Evolutionary conservation across 768 basidiomycete species (phyloP).

Genomic region (Termitomyces eurrhizus): DNA sequence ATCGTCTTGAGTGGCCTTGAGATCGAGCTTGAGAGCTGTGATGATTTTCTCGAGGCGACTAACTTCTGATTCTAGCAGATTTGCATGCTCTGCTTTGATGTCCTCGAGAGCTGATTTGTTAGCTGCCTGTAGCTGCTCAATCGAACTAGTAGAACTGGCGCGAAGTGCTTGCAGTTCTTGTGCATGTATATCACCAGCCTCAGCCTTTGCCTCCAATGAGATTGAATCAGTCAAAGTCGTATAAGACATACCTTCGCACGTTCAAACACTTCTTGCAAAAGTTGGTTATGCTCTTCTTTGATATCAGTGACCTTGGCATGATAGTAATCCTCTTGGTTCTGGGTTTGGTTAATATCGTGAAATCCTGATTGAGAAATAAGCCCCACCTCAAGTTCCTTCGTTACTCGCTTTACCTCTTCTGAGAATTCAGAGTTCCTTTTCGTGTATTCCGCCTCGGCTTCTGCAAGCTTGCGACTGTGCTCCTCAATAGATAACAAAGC

Average conservation of each 20-base stretch:
- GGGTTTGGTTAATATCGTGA: constrained; percentile 9
- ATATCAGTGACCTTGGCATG: constrained; percentile 61
- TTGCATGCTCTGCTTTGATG: constrained; percentile 61
- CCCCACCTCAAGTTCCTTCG: constrained; percentile 62
- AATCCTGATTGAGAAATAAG: background rate
- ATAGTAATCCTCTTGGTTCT: constrained; percentile 73
- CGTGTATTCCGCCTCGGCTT: constrained; percentile 46
- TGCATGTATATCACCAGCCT: constrained; percentile 66
- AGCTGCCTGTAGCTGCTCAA: constrained; percentile 63
- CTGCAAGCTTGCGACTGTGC: constrained; percentile 46
- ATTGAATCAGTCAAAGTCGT: background rate
- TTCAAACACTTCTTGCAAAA: constrained; percentile 68
- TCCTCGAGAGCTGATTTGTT: constrained; percentile 59
- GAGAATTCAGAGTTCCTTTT: constrained; percentile 49
- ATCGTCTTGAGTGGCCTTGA: constrained; percentile 84
- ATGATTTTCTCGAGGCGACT: constrained; percentile 61
- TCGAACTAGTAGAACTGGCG: constrained; percentile 56
- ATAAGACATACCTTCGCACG: constrained; percentile 61
- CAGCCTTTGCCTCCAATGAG: constrained; percentile 39
- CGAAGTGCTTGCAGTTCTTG: constrained; percentile 72
- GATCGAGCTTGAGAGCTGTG: constrained; percentile 57
- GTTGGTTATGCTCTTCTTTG: constrained; percentile 57
- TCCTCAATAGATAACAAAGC: constrained; percentile 41
- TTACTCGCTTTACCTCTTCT: constrained; percentile 52
- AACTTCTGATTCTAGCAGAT: constrained; percentile 53